A percentile compares a stretch with the other conserved stretches of the same genome.
These are phyloP conservation scores for Cupressus sempervirens DNA, from an alignment of 75 land plant genomes.

Conservation along the genomic window DNA sequence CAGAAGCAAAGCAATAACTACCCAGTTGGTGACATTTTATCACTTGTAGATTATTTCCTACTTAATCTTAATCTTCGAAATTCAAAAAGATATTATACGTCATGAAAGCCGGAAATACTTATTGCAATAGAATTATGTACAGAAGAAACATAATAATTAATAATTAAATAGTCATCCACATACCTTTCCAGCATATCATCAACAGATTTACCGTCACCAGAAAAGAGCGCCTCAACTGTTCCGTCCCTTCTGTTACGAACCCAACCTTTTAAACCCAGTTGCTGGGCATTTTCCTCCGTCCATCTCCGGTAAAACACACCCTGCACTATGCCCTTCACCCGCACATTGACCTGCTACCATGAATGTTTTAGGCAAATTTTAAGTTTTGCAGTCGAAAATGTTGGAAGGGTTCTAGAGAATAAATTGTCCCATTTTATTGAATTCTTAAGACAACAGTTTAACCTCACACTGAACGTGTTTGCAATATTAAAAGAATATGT, in stretches of 20 bases:
- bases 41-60: background rate
- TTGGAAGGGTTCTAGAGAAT: background rate
- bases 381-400: background rate
- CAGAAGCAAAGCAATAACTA: too few relatives aligned
- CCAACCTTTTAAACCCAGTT: slow-evolving; percentile 78
- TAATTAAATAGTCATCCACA: background rate
- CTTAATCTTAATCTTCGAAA: background rate
- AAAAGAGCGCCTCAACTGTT: slow-evolving; percentile 87
- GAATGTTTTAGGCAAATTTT: background rate
- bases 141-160: background rate
- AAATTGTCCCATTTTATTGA: background rate
- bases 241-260: slow-evolving; percentile 87
- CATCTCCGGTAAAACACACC: slow-evolving; percentile 92
- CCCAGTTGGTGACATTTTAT: too few relatives aligned
- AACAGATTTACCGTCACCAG: slow-evolving; percentile 56
- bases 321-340: slow-evolving; percentile 78
- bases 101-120: background rate
- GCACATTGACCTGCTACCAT: slow-evolving; percentile 51
- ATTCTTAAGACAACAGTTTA: background rate
- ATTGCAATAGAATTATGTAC: background rate
- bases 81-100: background rate
- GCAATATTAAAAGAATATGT: background rate
- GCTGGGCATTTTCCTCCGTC: slow-evolving; percentile 70
- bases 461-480: background rate
- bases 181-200: slow-evolving; percentile 56